phyloP scores from a whole-genome alignment of 257 asterid species.

The Ocimum tenuiflorum region DNA sequence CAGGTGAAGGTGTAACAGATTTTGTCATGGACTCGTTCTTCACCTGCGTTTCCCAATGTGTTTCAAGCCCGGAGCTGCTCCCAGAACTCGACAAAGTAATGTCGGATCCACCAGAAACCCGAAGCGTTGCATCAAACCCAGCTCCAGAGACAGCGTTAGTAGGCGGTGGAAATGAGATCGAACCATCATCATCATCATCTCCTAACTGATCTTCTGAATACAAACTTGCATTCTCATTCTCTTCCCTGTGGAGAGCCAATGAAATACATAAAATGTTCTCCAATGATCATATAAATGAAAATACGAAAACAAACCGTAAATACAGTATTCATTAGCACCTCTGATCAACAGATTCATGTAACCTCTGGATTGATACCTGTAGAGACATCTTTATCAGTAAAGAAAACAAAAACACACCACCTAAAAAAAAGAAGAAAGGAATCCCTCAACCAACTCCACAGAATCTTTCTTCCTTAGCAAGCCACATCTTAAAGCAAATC shows the following conservation, averaged over 20 bases:
- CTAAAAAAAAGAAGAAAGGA: not conserved
- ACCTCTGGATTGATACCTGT: conserved; percentile 69
- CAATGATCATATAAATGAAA: not conserved
- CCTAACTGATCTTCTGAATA: conserved; percentile 24
- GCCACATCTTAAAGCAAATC: not conserved
- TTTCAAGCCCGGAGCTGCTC: conserved; percentile 56
- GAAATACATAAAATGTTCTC: not conserved
- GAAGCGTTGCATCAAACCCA: conserved; percentile 29
- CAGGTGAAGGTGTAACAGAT: conserved; percentile 23
- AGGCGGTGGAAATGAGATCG: conserved; percentile 17
- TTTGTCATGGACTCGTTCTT: conserved; percentile 28
- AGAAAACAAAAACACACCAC: conserved; percentile 5
- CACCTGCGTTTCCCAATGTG: conserved; percentile 39
- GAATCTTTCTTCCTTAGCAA: not conserved
- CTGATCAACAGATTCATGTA: conserved; percentile 47
- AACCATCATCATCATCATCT: conserved; percentile 31
- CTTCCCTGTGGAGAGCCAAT: conserved; percentile 40
- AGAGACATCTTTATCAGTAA: conserved; percentile 4
- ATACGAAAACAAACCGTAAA: not conserved
- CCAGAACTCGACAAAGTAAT: conserved; percentile 58
- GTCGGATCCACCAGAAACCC: conserved; percentile 70
- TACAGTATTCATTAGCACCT: conserved; percentile 36
- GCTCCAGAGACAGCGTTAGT: conserved; percentile 21
- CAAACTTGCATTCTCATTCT: conserved; percentile 19
- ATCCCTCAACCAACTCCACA: conserved; percentile 5